Percentiles rank a stretch among this genome's conserved stretches.
Conservation (phyloP, 1,284 basidiomycete species). For the Puccinia horiana region DNA sequence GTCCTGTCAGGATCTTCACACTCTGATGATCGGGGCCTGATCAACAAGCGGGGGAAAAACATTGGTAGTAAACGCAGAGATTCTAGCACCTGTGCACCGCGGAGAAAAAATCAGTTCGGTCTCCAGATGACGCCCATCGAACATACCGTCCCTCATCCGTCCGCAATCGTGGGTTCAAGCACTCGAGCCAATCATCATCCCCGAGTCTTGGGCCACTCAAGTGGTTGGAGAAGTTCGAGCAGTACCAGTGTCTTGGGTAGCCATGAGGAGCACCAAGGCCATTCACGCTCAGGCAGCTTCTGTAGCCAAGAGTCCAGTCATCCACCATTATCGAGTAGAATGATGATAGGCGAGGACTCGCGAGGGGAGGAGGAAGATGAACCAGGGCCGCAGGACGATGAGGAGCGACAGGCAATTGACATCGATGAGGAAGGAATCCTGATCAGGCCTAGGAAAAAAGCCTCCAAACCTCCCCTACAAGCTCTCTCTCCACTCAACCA, state of each 20-base stretch:
- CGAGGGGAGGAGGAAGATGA: background rate
- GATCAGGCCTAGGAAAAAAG: background rate
- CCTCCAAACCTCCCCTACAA: background rate
- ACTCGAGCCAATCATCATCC: background rate
- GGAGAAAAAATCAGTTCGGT: constrained; percentile 39
- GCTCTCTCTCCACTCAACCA: background rate
- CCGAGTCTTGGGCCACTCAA: background rate
- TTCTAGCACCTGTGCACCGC: background rate
- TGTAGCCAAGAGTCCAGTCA: background rate
- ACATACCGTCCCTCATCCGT: background rate
- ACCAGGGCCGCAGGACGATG: background rate
- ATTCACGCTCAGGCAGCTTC: background rate
- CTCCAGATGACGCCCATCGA: constrained; percentile 50
- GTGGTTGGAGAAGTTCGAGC: background rate
- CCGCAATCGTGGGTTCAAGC: background rate
- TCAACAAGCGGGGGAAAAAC: background rate
- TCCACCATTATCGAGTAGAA: background rate
- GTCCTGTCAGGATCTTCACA: background rate
- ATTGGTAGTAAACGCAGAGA: background rate
- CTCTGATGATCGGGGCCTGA: background rate
- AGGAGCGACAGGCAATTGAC: background rate
- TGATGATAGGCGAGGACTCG: background rate
- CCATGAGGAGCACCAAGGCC: background rate
- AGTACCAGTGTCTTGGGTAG: background rate
- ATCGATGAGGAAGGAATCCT: background rate